Evolutionary conservation across 805 yeast genomes (phyloP).

Genomic region (Cyberlindnera xishuangbannaensis): DNA sequence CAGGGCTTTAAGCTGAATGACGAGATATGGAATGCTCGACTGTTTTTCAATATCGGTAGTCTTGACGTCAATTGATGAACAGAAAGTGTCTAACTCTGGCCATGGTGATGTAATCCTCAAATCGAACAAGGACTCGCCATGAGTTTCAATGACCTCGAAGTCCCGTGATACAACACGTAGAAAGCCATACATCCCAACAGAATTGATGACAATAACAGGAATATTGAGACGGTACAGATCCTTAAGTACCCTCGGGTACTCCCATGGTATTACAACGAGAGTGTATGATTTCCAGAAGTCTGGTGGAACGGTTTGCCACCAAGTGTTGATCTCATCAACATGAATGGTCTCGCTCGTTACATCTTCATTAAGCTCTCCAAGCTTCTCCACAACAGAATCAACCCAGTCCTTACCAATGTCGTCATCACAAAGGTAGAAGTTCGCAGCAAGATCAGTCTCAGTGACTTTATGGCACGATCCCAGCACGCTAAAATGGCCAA

Average conservation of each 20-base stretch:
- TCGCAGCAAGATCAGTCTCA: constrained; percentile 43
- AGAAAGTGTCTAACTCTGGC: constrained; percentile 52
- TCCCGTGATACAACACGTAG: constrained; percentile 51
- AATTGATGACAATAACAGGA: constrained; percentile 48
- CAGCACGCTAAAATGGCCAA: constrained; percentile 59
- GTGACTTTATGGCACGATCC: constrained; percentile 36
- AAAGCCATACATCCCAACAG: constrained; percentile 63
- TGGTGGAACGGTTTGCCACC: constrained; percentile 10
- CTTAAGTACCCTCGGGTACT: constrained; percentile 26
- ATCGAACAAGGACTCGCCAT: constrained; percentile 57
- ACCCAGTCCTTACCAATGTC: constrained; percentile 41
- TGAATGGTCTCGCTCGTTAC: constrained; percentile 26
- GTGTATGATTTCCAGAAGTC: constrained; percentile 43
- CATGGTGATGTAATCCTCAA: constrained; percentile 67
- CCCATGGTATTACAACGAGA: constrained; percentile 41
- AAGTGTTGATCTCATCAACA: constrained; percentile 7
- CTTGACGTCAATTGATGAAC: constrained; percentile 45
- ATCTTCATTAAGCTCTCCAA: constrained; percentile 59
- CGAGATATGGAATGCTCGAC: constrained; percentile 66
- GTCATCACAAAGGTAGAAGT: constrained; percentile 51
- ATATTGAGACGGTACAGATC: constrained; percentile 38
- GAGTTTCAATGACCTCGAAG: constrained; percentile 67
- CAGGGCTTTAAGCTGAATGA: constrained; percentile 52
- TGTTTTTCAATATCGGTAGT: constrained; percentile 34
- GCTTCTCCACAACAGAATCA: constrained; percentile 30